Conservation (phyloP, 768 basidiomycete species). For the Pleurotus tuoliensis region DNA sequence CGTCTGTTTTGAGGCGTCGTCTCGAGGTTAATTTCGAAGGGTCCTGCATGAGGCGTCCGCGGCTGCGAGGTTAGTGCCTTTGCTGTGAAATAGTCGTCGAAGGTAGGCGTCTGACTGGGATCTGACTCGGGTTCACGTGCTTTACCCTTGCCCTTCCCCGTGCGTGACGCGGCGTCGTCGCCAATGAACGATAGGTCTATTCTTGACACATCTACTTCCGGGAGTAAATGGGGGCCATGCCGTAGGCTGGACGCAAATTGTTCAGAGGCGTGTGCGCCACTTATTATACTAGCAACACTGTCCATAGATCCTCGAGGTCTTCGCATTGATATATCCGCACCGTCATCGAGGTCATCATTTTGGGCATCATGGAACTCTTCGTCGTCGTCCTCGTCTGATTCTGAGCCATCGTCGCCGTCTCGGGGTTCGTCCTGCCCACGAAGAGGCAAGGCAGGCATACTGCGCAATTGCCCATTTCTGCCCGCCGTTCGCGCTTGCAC, state of each 20-base stretch:
- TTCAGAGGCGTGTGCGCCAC: slow-evolving; percentile 1
- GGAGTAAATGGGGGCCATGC: slow-evolving; percentile 14
- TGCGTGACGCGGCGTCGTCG: slow-evolving; percentile 3
- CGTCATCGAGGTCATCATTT: slow-evolving; percentile 13
- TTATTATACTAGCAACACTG: slow-evolving; percentile 5
- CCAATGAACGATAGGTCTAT: slow-evolving; percentile 31
- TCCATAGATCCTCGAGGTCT: slow-evolving; percentile 5
- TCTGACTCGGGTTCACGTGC: slow-evolving; percentile 12
- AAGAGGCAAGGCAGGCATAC: slow-evolving; percentile 52
- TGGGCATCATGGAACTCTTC: slow-evolving; percentile 21
- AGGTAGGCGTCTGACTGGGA: not conserved
- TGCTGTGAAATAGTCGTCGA: slow-evolving; percentile 11
- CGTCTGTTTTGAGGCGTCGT: slow-evolving; percentile 14
- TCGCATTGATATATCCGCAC: slow-evolving; percentile 5
- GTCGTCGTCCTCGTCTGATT: slow-evolving; percentile 29
- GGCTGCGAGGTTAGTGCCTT: slow-evolving; percentile 15
- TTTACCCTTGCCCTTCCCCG: slow-evolving; percentile 24
- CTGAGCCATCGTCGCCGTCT: slow-evolving; percentile 33
- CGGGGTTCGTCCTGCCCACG: slow-evolving; percentile 24
- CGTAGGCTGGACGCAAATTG: slow-evolving; percentile 9
- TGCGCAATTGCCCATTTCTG: slow-evolving; percentile 34
- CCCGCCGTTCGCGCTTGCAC: slow-evolving; percentile 2
- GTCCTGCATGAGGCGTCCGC: slow-evolving; percentile 9
- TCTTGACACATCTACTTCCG: slow-evolving; percentile 25
- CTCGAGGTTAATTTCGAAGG: not conserved